A percentile compares a stretch with the other conserved stretches of the same genome.
Evolutionary conservation across 108 stramenopile species (phyloP).

Genomic region (Aurantiochytrium sp.): DNA sequence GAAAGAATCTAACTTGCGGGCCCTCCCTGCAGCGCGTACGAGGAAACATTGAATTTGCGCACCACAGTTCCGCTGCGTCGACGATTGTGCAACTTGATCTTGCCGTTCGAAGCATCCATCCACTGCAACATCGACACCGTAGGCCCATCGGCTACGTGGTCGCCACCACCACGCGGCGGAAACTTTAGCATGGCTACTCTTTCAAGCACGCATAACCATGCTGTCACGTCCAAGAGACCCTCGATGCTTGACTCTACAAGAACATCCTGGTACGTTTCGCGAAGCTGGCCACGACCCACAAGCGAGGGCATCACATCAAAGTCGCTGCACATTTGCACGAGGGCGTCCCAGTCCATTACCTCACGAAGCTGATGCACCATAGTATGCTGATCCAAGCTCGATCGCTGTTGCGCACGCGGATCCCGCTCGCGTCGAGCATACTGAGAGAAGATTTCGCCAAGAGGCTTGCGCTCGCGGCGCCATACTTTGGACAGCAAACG

Average conservation of each 20-base stretch:
- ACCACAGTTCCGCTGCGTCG: neutral
- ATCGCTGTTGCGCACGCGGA: neutral
- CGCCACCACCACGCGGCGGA: neutral
- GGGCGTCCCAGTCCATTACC: neutral
- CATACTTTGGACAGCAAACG: neutral
- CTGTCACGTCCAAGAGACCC: neutral
- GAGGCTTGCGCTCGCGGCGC: neutral
- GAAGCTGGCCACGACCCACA: neutral
- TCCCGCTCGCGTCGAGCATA: neutral
- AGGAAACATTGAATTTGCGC: neutral
- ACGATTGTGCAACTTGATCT: neutral
- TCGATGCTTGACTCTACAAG: neutral
- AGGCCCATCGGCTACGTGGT: neutral
- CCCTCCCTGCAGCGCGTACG: too few relatives aligned
- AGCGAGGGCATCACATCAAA: slow-evolving; percentile 12
- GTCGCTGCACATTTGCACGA: slow-evolving; percentile 3
- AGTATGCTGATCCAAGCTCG: neutral
- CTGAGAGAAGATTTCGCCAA: neutral
- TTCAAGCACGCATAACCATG: neutral
- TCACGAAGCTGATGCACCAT: neutral
- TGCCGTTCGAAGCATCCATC: slow-evolving; percentile 6
- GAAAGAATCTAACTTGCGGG: too few relatives aligned
- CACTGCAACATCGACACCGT: neutral
- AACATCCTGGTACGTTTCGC: neutral
- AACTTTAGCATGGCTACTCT: neutral